A percentile compares a stretch with the other conserved stretches of the same genome.
These are phyloP conservation scores for Rhizoclosmatium globosum DNA, from an alignment of 192 early-diverging fungal species.

Conservation along the genomic window DNA sequence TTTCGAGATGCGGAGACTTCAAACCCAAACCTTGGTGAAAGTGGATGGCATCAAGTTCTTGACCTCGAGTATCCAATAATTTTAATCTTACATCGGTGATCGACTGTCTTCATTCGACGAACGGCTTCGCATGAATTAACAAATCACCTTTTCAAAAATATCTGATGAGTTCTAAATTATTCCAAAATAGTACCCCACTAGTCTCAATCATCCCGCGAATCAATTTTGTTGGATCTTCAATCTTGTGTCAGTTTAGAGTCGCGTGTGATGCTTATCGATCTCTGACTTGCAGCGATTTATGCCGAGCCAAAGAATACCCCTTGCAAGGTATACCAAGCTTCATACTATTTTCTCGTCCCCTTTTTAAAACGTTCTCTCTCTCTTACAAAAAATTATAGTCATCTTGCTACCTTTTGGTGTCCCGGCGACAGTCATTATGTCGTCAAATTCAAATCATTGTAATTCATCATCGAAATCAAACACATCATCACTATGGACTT, in stretches of 20 bases:
- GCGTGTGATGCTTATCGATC: not conserved
- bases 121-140: not conserved
- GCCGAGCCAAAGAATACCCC: not conserved
- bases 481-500: not conserved
- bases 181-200: not conserved
- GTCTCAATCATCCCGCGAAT: slow-evolving; percentile 6
- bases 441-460: not conserved
- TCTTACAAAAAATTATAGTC: not conserved
- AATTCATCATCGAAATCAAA: too few species aligned
- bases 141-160: not conserved
- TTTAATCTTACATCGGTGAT: not conserved
- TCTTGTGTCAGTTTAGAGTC: slow-evolving; percentile 10
- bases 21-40: not conserved
- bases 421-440: not conserved
- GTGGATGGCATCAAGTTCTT: not conserved
- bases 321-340: not conserved
- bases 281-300: not conserved
- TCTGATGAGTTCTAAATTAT: not conserved
- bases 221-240: slow-evolving; percentile 7
- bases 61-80: not conserved
- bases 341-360: not conserved
- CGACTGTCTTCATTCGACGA: too few species aligned
- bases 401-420: slow-evolving; percentile 8
- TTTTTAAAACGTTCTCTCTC: not conserved
- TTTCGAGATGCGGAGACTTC: not conserved